Conservation (phyloP, 2,329 filamentous ascomycete genomes). For the Penicillium psychrosexuale region DNA sequence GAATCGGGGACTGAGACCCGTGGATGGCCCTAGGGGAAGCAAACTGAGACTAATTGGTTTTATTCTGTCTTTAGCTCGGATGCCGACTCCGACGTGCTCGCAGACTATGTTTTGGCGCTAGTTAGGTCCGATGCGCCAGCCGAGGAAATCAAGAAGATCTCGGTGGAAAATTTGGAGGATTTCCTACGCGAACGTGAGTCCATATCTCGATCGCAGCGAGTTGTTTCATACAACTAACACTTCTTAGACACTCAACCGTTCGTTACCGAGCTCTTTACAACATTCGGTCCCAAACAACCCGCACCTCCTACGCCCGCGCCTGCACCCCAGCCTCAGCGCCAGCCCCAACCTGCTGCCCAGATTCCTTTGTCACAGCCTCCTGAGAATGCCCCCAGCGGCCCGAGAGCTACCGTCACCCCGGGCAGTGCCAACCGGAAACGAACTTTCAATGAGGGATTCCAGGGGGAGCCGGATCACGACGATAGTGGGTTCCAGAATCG, state of each 20-base stretch:
- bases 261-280: conserved; percentile 55
- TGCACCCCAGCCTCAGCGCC: conserved; percentile 23
- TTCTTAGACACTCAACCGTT: conserved; percentile 50
- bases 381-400: conserved; percentile 25
- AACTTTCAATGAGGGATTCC: conserved; percentile 50
- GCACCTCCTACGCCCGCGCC: conserved; percentile 21
- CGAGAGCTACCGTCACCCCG: conserved; percentile 23
- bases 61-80: conserved; percentile 50
- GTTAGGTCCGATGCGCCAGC: conserved; percentile 55
- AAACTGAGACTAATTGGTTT: conserved; percentile 4
- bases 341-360: conserved; percentile 17
- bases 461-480: conserved; percentile 44
- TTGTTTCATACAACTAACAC: conserved; percentile 15
- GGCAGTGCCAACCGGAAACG: conserved; percentile 49
- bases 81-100: conserved; percentile 59
- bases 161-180: conserved; percentile 56
- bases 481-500: conserved; percentile 45
- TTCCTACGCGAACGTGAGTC: conserved; percentile 53
- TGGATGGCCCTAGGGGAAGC: neutral
- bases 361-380: conserved; percentile 19
- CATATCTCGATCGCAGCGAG: conserved; percentile 20
- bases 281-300: conserved; percentile 47
- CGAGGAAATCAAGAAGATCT: conserved; percentile 52
- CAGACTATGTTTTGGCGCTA: conserved; percentile 60
- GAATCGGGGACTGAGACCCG: neutral